phyloP scores from a whole-genome alignment of 805 yeast genomes.

The Kuraishia piskuri region DNA sequence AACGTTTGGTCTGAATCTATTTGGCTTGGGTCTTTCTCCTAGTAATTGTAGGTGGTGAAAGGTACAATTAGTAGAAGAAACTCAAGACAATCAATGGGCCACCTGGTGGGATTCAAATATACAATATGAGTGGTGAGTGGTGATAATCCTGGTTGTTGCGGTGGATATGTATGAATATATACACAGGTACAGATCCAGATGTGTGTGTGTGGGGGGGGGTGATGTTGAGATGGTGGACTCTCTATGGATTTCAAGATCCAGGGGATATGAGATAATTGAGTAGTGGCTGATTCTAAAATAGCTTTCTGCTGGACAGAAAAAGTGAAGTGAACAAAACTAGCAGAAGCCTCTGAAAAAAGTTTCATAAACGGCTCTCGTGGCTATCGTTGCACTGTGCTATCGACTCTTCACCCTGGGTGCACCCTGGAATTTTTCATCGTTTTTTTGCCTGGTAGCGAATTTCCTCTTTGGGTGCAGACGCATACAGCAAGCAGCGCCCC shows the following conservation, averaged over 20 bases:
- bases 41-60: not conserved
- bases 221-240: too few relatives aligned
- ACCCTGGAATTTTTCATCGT: not conserved
- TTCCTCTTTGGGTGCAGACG: not conserved
- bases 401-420: not conserved
- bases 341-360: not conserved
- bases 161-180: too few relatives aligned
- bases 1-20: not conserved
- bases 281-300: too few relatives aligned
- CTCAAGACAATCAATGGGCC: not conserved
- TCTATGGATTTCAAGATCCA: too few relatives aligned
- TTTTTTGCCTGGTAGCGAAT: not conserved
- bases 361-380: not conserved
- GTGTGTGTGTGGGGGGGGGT: too few relatives aligned
- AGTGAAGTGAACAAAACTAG: too few relatives aligned
- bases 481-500: too few relatives aligned
- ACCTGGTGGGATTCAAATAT: not conserved
- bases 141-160: not conserved
- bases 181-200: too few relatives aligned
- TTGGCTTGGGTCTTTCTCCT: not conserved
- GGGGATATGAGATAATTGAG: too few relatives aligned
- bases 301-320: too few relatives aligned
- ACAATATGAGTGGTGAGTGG: not conserved
- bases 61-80: not conserved
- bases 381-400: not conserved